A percentile compares a stretch with the other conserved stretches of the same genome.
Conservation (phyloP, 495 filamentous ascomycete species). For the Astrothelium macrocarpum region DNA sequence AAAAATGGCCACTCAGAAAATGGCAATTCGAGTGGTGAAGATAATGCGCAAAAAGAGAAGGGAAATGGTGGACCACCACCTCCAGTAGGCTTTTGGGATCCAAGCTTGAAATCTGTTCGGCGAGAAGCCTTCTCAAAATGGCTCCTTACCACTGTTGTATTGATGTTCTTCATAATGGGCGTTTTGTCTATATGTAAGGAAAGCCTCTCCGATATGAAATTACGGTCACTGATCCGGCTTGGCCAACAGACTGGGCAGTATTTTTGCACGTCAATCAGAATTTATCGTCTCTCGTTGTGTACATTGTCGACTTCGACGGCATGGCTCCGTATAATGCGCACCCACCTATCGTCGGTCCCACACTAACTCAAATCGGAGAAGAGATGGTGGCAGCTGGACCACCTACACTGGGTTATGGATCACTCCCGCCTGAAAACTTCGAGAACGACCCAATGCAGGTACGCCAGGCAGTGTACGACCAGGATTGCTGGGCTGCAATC, state of each 20-base stretch:
- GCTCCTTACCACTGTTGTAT: slow-evolving; percentile 16
- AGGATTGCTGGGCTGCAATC: slow-evolving; percentile 53
- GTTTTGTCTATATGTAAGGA: slow-evolving; percentile 18
- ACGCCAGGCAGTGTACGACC: slow-evolving; percentile 51
- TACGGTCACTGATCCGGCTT: background rate
- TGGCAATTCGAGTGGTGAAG: background rate
- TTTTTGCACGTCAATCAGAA: slow-evolving; percentile 20
- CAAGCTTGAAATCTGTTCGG: slow-evolving; percentile 16
- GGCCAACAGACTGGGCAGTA: slow-evolving; percentile 17
- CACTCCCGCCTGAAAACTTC: slow-evolving; percentile 40
- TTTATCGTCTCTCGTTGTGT: slow-evolving; percentile 17
- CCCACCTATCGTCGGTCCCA: slow-evolving; percentile 23
- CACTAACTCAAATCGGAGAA: slow-evolving; percentile 14
- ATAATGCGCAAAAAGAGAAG: background rate
- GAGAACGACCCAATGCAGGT: slow-evolving; percentile 49
- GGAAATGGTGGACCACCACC: background rate
- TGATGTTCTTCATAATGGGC: slow-evolving; percentile 21
- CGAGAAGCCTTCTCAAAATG: slow-evolving; percentile 19
- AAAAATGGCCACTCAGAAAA: background rate
- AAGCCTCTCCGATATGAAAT: background rate
- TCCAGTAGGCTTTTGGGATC: slow-evolving; percentile 21
- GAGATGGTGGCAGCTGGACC: slow-evolving; percentile 10
- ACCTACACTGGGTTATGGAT: slow-evolving; percentile 15
- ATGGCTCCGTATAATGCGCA: slow-evolving; percentile 20
- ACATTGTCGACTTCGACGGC: slow-evolving; percentile 27